Evolutionary conservation across 257 asterid species (phyloP).

Genomic region (Forsythia suspensa): DNA sequence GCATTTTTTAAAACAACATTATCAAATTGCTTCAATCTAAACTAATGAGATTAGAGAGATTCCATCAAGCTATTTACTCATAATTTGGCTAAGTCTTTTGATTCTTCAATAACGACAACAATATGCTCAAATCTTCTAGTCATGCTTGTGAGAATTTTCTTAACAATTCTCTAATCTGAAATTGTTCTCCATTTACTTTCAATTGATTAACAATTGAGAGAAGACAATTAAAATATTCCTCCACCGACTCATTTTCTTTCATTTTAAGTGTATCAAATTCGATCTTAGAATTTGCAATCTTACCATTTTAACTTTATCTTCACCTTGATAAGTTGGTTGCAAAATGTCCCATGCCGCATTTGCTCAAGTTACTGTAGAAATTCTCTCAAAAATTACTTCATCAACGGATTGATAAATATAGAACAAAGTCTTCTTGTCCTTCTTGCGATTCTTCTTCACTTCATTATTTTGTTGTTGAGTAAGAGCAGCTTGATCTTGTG

Average conservation of each 20-base stretch:
- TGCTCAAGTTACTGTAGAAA: no score
- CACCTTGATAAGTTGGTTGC: neutral
- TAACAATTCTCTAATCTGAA: neutral
- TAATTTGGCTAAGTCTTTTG: neutral
- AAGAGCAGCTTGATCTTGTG: neutral
- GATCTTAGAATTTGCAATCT: neutral
- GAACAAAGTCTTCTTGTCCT: no score
- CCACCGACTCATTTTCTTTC: neutral
- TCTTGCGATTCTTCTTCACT: neutral
- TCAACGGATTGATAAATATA: no score
- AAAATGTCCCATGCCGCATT: no score
- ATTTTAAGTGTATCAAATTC: neutral
- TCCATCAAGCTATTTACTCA: neutral
- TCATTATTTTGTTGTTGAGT: neutral
- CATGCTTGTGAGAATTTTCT: neutral
- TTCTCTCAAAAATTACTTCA: no score
- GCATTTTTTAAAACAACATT: neutral
- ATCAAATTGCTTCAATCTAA: neutral
- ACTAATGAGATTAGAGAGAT: neutral
- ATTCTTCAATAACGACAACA: neutral
- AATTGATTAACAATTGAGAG: neutral
- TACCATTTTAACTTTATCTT: neutral
- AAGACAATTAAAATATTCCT: neutral
- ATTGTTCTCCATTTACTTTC: neutral
- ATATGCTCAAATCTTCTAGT: slow-evolving; percentile 5